Evolutionary conservation across 2,329 filamentous ascomycete species (phyloP).

Genomic region (Tolypocladium tropicale): DNA sequence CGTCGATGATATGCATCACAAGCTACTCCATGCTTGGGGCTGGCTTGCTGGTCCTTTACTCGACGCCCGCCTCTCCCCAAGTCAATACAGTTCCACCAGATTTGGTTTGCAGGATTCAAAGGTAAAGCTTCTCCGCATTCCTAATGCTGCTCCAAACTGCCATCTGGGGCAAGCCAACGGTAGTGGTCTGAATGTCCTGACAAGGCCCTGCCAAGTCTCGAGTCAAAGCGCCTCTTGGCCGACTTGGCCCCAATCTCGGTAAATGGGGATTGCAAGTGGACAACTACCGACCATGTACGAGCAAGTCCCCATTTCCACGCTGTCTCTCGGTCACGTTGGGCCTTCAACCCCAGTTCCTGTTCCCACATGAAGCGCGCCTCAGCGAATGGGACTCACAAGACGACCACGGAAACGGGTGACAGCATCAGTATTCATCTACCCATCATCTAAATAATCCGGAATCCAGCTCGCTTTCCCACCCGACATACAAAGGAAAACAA

Average conservation of each 20-base stretch:
- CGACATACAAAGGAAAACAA: not conserved
- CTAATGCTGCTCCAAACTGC: not conserved
- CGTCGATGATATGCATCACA: too few relatives aligned
- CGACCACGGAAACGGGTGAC: not conserved
- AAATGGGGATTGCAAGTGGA: not conserved
- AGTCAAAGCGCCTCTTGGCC: not conserved
- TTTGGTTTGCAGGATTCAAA: not conserved
- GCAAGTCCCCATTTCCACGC: not conserved
- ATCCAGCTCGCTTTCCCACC: not conserved
- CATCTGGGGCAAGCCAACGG: not conserved
- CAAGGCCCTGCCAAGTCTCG: not conserved
- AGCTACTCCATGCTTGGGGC: too few relatives aligned
- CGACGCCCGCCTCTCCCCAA: too few relatives aligned
- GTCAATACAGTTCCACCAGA: not conserved
- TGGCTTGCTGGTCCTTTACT: too few relatives aligned
- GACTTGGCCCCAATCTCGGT: not conserved
- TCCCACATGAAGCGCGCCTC: too few relatives aligned
- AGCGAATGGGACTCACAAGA: too few relatives aligned
- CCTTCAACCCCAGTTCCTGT: too few relatives aligned
- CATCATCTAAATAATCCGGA: not conserved
- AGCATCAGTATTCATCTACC: not conserved
- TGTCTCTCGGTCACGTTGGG: not conserved
- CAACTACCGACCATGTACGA: not conserved
- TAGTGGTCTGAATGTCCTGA: not conserved
- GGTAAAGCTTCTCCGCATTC: not conserved